phyloP scores from a whole-genome alignment of 306 rosid genomes.

The Arachis stenosperma region DNA sequence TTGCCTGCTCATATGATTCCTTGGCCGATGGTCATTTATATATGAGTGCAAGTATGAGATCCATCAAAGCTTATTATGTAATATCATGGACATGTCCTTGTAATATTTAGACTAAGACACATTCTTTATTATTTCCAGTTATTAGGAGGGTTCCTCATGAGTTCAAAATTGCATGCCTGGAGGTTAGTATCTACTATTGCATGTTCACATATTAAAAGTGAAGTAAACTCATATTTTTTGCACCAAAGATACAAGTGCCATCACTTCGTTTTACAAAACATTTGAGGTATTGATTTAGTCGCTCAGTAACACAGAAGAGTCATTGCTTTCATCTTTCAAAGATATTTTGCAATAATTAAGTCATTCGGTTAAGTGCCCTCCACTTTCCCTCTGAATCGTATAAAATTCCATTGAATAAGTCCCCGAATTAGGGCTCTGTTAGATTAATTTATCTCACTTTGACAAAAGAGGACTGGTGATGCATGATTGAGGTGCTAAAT shows the following conservation, averaged over 20 bases:
- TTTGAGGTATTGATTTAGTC: neutral
- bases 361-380: neutral
- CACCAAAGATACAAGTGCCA: neutral
- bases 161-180: conserved; percentile 92
- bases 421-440: neutral
- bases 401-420: neutral
- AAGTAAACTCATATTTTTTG: neutral
- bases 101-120: conserved; percentile 32
- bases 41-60: conserved; percentile 7
- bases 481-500: neutral
- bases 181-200: conserved; percentile 59
- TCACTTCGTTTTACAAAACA: neutral
- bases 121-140: conserved; percentile 56
- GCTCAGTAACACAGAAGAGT: neutral
- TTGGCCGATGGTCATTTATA: conserved; percentile 12
- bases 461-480: neutral
- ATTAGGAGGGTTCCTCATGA: conserved; percentile 97
- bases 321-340: neutral
- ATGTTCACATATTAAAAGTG: neutral
- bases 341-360: neutral
- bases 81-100: conserved; percentile 18
- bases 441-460: neutral
- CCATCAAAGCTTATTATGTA: conserved; percentile 24
- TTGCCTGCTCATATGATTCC: conserved; percentile 2
- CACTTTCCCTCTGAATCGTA: neutral